Base-by-base conservation (phyloP, 2,329 filamentous ascomycete species). In the Aureobasidium sp. region DNA sequence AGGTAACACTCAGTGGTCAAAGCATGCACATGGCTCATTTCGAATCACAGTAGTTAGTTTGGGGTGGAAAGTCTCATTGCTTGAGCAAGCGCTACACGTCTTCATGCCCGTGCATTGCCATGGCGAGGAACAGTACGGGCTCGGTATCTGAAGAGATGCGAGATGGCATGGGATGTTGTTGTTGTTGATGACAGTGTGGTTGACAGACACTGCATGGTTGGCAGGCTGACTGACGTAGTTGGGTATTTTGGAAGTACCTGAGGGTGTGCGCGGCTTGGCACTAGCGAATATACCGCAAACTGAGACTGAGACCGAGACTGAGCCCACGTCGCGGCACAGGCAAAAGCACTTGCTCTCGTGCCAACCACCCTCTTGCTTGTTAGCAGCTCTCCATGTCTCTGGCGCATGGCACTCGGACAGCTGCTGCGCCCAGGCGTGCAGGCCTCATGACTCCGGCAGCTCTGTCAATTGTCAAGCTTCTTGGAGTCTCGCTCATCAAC, bases 391-490 rank as follows among this genome's bases (percentile, higher is more conserved):
- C 32, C 57, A 65, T 65, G 64, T 65, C 64, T 63, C 56, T 63
- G 52, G 34, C 51, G 50, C 44, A 63, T 65, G 64, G 59, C 56
- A 46, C 59, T n/a, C 47, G 62, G 12, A 34, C 41, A 50, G 48
- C 61, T 50, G 52, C 41, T 37, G 41, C 48, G 60, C 50, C 48
- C 20, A 39, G 48, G 24, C 60, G 60, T 32, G 39, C 50, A 27
- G 64, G 64, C 32, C 48, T 63, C 59, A 43, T 62, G 41, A 61
- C 64, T 39, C 64, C 64, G 39, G 64, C 61, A 37, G 46, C 61
- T 34, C 59, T 64, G 43, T 64, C 63, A 15, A 44, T 66, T 44
- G 60, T 64, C 59, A 66, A 66, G 64, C 61, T 66, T 29, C 64
- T 66, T 5, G 59, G 53, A 29, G 63, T 62, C n/a, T 56, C 63